phyloP scores from a whole-genome alignment of 1,284 basidiomycete species.

The Cerioporus squamosus region DNA sequence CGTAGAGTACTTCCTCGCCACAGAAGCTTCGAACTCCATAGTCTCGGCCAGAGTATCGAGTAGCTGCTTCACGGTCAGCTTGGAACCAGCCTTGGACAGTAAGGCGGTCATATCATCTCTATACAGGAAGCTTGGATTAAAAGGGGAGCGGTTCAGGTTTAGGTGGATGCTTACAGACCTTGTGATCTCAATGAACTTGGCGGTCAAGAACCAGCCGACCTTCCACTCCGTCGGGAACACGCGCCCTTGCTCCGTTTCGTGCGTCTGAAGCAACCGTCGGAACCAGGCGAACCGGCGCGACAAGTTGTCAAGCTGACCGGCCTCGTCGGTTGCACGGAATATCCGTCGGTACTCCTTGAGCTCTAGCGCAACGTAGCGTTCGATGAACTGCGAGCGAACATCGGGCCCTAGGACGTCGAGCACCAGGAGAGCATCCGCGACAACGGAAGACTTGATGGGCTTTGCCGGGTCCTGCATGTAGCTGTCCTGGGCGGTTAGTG shows the following conservation, averaged over 20 bases:
- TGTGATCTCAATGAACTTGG: conserved; percentile 87
- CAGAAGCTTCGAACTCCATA: conserved; percentile 82
- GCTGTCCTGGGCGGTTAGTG: conserved; percentile 43
- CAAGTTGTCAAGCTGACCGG: conserved; percentile 96
- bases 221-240: conserved; percentile 87
- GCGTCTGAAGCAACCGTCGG: conserved; percentile 84
- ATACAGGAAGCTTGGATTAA: neutral
- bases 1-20: conserved; percentile 79
- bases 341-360: conserved; percentile 97
- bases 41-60: conserved; percentile 87
- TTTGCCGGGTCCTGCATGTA: conserved; percentile 80
- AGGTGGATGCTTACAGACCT: conserved; percentile 47
- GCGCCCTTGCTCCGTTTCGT: conserved; percentile 85
- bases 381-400: conserved; percentile 79
- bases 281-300: conserved; percentile 97
- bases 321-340: conserved; percentile 90
- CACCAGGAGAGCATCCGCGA: conserved; percentile 82
- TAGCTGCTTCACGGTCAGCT: conserved; percentile 76
- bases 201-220: conserved; percentile 78
- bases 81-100: conserved; percentile 71
- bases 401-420: conserved; percentile 88
- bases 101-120: conserved; percentile 76
- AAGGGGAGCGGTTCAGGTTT: too few relatives aligned
- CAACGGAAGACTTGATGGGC: conserved; percentile 62
- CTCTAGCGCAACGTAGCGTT: conserved; percentile 90